These are phyloP conservation scores for Lichtheimia corymbifera DNA, from an alignment of 371 early-diverging fungal genomes.

Conservation along the genomic window DNA sequence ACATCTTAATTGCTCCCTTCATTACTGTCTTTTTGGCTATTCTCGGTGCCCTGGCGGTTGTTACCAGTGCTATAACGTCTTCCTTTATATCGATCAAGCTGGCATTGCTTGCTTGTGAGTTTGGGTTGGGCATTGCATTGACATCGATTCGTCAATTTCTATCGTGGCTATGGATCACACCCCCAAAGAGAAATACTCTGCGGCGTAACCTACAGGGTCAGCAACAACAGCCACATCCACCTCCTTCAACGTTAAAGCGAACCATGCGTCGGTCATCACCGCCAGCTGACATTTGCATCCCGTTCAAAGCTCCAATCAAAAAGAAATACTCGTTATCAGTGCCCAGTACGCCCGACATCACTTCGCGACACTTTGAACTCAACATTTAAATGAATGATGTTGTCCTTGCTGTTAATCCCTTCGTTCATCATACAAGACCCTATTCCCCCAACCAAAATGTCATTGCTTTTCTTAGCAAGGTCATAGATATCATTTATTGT, in stretches of 20 bases:
- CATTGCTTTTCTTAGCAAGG: no score
- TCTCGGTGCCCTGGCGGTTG: conserved; percentile 15
- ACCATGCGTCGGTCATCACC: conserved; percentile 6
- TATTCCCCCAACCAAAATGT: no score
- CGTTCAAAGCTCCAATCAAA: conserved; percentile 16
- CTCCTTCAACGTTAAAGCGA: neutral
- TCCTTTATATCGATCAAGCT: conserved; percentile 25
- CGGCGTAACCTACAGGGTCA: neutral
- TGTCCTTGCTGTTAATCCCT: neutral
- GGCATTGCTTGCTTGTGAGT: conserved; percentile 14
- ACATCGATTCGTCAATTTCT: conserved; percentile 13
- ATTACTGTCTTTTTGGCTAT: conserved; percentile 9
- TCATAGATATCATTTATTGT: no score
- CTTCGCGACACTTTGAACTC: neutral
- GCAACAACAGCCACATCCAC: conserved; percentile 1
- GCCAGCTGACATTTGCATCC: conserved; percentile 3
- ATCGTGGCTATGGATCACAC: conserved; percentile 2
- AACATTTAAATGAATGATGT: neutral
- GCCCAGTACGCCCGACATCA: conserved; percentile 15
- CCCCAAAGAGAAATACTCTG: neutral
- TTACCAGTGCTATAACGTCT: conserved; percentile 22
- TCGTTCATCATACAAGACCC: no score
- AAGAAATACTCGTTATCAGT: conserved; percentile 17
- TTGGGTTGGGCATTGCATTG: conserved; percentile 17
- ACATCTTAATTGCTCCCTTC: conserved; percentile 16